Evolutionary conservation across 2,329 filamentous ascomycete genomes (phyloP).

Genomic region (Sporothrix sp.): DNA sequence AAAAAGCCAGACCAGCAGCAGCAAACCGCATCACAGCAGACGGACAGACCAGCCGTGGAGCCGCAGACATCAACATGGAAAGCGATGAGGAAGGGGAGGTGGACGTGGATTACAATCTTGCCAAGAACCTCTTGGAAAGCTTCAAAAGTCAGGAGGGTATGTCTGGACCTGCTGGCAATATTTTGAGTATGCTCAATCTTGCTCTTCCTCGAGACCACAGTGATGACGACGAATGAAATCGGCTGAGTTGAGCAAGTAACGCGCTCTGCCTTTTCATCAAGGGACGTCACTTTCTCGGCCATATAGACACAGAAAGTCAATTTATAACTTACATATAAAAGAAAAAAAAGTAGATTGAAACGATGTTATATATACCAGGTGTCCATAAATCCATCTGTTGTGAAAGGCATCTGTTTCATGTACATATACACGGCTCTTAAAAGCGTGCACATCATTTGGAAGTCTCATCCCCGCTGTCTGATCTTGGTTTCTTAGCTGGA

Average conservation of each 20-base stretch:
- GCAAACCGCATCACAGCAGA: constrained; percentile 7
- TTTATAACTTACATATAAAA: too few relatives aligned
- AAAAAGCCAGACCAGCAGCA: constrained; percentile 24
- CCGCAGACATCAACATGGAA: constrained; percentile 24
- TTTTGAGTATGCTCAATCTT: constrained; percentile 79
- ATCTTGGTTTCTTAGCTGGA: constrained; percentile 35
- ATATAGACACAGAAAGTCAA: too few relatives aligned
- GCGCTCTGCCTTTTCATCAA: too few relatives aligned
- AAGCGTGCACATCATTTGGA: background rate
- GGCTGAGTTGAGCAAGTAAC: background rate
- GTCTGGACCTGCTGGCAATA: constrained; percentile 76
- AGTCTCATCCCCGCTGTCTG: constrained; percentile 15
- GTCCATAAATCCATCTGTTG: too few relatives aligned
- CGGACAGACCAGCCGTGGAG: background rate
- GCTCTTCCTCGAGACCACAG: constrained; percentile 71
- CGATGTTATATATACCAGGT: too few relatives aligned
- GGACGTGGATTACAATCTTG: constrained; percentile 76
- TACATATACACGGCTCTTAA: too few relatives aligned
- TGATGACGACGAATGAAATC: constrained; percentile 25
- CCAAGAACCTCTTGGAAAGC: constrained; percentile 82
- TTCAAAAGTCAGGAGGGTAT: constrained; percentile 84
- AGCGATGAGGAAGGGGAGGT: constrained; percentile 49
- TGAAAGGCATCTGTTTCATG: too few relatives aligned
- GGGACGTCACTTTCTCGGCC: too few relatives aligned
- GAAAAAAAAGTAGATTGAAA: background rate